phyloP scores from a whole-genome alignment of 2,329 filamentous ascomycete genomes.

The Ceratocystis lukuohia region DNA sequence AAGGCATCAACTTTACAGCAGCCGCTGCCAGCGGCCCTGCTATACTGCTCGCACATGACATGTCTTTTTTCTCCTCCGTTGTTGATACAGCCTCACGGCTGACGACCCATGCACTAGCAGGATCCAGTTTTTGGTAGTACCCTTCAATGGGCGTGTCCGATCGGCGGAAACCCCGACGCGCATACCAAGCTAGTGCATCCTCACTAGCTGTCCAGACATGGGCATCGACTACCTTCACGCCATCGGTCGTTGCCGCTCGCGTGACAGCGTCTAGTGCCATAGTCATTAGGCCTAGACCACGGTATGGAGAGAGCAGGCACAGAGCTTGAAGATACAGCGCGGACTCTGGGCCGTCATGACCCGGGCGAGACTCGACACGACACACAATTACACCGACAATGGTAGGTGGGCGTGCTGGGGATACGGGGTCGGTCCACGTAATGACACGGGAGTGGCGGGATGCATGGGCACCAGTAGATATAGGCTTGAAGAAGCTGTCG shows the following conservation, averaged over 20 bases:
- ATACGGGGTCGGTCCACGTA: constrained; percentile 37
- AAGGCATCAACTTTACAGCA: constrained; percentile 1
- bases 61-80: constrained; percentile 14
- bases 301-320: constrained; percentile 49
- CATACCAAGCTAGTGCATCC: constrained; percentile 51
- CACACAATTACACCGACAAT: constrained; percentile 50
- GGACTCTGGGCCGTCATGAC: constrained; percentile 28
- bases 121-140: constrained; percentile 50
- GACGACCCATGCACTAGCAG: constrained; percentile 49
- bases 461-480: constrained; percentile 36
- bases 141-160: constrained; percentile 36
- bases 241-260: constrained; percentile 28
- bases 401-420: constrained; percentile 27
- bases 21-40: neutral
- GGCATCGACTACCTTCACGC: constrained; percentile 40
- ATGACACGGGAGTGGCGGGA: constrained; percentile 47
- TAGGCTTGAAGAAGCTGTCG: constrained; percentile 47
- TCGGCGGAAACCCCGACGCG: constrained; percentile 40
- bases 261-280: constrained; percentile 42
- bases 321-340: constrained; percentile 53
- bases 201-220: constrained; percentile 57
- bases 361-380: constrained; percentile 41
- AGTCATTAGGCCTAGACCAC: constrained; percentile 44
- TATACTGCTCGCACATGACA: constrained; percentile 18
- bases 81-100: constrained; percentile 31